Conservation (phyloP, 306 rosid genomes). For the Vigna reflexopilosa region DNA sequence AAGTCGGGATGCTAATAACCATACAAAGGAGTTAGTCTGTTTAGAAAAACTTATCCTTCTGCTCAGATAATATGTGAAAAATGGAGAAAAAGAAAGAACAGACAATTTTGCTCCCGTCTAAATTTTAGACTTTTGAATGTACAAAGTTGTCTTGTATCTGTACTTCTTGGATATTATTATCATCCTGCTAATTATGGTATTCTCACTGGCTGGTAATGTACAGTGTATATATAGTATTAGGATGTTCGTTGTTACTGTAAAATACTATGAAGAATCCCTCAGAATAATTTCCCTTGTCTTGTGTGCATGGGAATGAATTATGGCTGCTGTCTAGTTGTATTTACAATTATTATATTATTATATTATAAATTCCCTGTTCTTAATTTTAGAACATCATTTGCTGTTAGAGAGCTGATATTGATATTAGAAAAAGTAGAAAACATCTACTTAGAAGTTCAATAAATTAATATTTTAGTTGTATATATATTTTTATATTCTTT, state of each 20-base stretch:
- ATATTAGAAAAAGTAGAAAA: too few species aligned
- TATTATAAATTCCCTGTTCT: neutral
- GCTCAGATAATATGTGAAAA: slow-evolving; percentile 39
- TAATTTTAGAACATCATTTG: slow-evolving; percentile 4
- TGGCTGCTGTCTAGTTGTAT: slow-evolving; percentile 9
- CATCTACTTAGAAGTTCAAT: too few species aligned
- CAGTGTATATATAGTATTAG: slow-evolving; percentile 42
- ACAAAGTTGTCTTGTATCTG: slow-evolving; percentile 44
- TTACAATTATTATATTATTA: slow-evolving; percentile 9
- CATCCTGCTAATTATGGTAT: slow-evolving; percentile 40
- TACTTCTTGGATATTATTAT: slow-evolving; percentile 44
- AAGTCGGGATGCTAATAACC: slow-evolving; percentile 51
- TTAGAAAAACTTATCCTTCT: slow-evolving; percentile 39
- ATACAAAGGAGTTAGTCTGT: slow-evolving; percentile 36
- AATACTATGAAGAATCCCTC: slow-evolving; percentile 32
- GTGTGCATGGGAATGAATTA: slow-evolving; percentile 15
- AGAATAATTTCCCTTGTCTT: slow-evolving; percentile 36
- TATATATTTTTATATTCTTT: too few species aligned
- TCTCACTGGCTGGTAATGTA: slow-evolving; percentile 50
- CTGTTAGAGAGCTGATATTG: too few species aligned
- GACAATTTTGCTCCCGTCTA: slow-evolving; percentile 45
- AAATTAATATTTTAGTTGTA: too few species aligned
- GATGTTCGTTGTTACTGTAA: slow-evolving; percentile 38
- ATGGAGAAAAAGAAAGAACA: slow-evolving; percentile 22
- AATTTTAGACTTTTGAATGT: slow-evolving; percentile 40